Base-by-base conservation (phyloP, 2,329 filamentous ascomycete genomes). In the Epichloe sylvatica region DNA sequence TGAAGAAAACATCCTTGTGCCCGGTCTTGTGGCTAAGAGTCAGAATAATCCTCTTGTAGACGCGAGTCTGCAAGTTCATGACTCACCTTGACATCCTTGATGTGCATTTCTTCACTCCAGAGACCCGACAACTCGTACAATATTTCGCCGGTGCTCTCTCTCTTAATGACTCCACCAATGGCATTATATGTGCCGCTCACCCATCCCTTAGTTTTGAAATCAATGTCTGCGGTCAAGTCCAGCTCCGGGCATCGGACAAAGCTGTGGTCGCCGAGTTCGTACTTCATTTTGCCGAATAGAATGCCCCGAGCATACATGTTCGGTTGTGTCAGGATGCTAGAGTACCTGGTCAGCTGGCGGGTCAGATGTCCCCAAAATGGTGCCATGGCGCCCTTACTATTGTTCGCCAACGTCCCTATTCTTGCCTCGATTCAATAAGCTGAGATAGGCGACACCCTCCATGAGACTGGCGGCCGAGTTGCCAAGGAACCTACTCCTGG, bases 251-350 rank as follows among this genome's bases (percentile, higher is more conserved):
- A 97, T 56, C 83, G 79, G 19, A 98, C 86, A 59, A 89, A 87
- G 64, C 90, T 95, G 70, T 95, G 90, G 64, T 97, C 91, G 55
- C 91, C 92, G 7, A 98, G 80, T 70, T 98, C 92, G 67, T 97
- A 98, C 67, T 96, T 97, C 92, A 98, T 97, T 67, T 96, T 97
- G 45, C 92, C 92, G 61, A 98, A 96, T 8, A 98, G 74, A 52
- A 98, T 97, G 36, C 92, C 91, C 54, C 92, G 80, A 21, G 91
- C 92, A 66, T 98, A 98, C 89, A 98, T 98, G 71, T 98, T 98
- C 17, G 92, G 92, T 62, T 98, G 92, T 4, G 92, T 97, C 47
- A 97, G 70, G 61, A 94, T 86, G 67, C 87, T 94, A 41, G 7
- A 41, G 39, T 33, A 8, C 4, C 19, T 35, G 21, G 40, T 51